phyloP scores from a whole-genome alignment of 2,329 filamentous ascomycete genomes.

The Aspergillus brunneoviolaceus region DNA sequence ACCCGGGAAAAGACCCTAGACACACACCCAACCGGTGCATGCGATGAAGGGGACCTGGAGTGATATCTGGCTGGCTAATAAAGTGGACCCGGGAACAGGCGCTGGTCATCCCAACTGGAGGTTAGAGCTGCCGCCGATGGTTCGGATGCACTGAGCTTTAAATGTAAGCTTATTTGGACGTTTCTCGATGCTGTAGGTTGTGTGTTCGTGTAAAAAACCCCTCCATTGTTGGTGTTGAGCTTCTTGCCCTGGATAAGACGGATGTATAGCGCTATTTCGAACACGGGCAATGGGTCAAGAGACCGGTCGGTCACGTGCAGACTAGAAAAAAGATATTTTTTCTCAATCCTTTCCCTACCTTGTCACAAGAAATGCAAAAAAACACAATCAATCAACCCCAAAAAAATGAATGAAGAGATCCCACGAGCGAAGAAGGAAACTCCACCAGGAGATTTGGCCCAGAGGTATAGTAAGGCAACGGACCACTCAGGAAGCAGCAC shows the following conservation, averaged over 20 bases:
- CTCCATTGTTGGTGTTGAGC: slow-evolving; percentile 1
- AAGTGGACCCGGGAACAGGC: slow-evolving; percentile 13
- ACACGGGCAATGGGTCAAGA: no score
- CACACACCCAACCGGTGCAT: neutral
- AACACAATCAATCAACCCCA: neutral
- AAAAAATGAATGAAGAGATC: neutral
- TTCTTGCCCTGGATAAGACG: neutral
- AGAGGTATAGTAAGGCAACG: neutral
- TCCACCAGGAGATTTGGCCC: neutral
- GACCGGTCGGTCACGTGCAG: neutral
- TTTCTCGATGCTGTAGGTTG: neutral
- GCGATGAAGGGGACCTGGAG: neutral
- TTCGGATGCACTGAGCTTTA: slow-evolving; percentile 6
- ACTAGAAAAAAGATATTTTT: neutral
- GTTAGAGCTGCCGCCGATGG: neutral
- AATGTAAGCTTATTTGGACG: slow-evolving; percentile 24
- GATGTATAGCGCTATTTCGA: neutral
- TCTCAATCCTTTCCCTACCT: neutral
- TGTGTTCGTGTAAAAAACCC: no score
- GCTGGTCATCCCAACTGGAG: slow-evolving; percentile 11
- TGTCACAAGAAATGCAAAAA: neutral
- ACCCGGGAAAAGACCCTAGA: neutral
- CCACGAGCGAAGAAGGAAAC: neutral
- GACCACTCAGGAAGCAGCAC: neutral
- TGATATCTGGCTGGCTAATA: slow-evolving; percentile 18